Conservation (phyloP, 2,329 filamentous ascomycete species). For the Ophiostoma piceae region DNA sequence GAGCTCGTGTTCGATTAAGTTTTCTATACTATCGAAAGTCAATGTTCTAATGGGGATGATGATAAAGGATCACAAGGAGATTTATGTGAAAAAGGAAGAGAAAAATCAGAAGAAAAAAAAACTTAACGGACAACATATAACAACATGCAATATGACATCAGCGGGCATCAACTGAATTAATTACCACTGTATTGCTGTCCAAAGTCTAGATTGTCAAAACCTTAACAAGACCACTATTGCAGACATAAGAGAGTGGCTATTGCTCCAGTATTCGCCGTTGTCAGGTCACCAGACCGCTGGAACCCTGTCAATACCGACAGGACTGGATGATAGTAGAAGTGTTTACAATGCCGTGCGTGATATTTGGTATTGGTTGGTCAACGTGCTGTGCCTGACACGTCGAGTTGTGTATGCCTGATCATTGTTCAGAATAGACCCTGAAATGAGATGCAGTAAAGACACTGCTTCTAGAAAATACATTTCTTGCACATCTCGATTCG, state of each 20-base stretch:
- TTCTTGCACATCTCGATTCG: background rate
- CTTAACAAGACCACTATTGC: no score
- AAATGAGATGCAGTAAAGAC: no score
- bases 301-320: background rate
- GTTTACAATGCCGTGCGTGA: background rate
- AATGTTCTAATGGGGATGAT: background rate
- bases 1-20: background rate
- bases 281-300: background rate
- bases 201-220: no score
- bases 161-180: background rate
- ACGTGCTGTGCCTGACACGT: background rate
- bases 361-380: background rate
- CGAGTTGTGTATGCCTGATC: no score
- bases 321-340: background rate
- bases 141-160: conserved; percentile 10
- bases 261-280: background rate
- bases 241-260: background rate
- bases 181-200: no score
- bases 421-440: no score
- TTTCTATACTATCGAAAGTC: background rate
- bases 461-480: no score
- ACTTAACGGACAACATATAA: background rate
- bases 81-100: background rate
- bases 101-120: background rate
- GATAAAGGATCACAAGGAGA: no score